A percentile compares a stretch with the other conserved stretches of the same genome.
Evolutionary conservation across 257 asterid genomes (phyloP).

Genomic region (Verbascum thapsus): DNA sequence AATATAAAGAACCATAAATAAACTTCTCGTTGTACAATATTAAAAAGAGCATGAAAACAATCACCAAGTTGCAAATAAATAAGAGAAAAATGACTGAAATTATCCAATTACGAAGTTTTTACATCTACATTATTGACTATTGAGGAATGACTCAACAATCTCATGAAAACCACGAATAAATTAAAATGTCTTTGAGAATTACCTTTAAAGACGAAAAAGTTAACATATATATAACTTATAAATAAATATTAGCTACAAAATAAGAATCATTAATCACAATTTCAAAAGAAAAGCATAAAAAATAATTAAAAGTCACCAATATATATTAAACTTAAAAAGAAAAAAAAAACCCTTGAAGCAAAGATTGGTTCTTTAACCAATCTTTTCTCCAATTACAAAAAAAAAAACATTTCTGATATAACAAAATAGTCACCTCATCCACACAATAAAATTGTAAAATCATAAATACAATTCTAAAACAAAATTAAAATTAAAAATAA

Average conservation of each 20-base stretch:
- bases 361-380: slow-evolving; percentile 18
- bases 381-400: slow-evolving; percentile 32
- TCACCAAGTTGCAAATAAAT: too few species aligned
- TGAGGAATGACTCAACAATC: too few species aligned
- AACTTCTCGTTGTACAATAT: too few species aligned
- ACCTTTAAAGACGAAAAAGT: too few species aligned
- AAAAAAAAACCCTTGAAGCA: slow-evolving; percentile 18
- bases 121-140: too few species aligned
- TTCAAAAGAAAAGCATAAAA: neutral
- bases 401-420: slow-evolving; percentile 25
- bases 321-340: neutral
- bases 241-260: too few species aligned
- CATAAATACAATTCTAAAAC: slow-evolving; percentile 4
- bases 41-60: too few species aligned
- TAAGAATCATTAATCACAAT: neutral
- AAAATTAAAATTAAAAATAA: slow-evolving; percentile 16
- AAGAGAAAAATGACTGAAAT: too few species aligned
- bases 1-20: neutral
- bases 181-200: too few species aligned
- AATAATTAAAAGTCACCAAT: neutral
- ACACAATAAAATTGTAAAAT: slow-evolving; percentile 42
- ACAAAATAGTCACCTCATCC: slow-evolving; percentile 32
- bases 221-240: too few species aligned
- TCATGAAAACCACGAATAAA: too few species aligned
- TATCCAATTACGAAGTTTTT: too few species aligned